Base-by-base conservation (phyloP, 495 filamentous ascomycete species). In the Podospora pseudoanserina region DNA sequence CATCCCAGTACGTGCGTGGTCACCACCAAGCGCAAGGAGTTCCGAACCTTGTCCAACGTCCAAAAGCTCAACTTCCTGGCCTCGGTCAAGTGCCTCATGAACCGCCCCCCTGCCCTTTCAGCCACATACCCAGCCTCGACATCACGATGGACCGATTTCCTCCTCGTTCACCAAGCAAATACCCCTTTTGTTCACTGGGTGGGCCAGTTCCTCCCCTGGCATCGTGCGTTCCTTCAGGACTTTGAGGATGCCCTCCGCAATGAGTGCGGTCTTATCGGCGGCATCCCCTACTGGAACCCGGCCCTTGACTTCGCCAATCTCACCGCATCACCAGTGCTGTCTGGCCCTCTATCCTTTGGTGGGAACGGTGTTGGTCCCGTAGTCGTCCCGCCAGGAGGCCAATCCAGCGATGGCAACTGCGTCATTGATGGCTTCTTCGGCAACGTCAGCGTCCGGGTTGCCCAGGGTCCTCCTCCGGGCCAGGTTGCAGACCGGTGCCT, bases 331-430 rank as follows among this genome's bases (percentile, higher is more conserved):
- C 65, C 65, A n/a, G 4, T 66, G 30, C 59, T 66, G 27, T 30
- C 27, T 27, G 65, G 65, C 30, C 26, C 62, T 28, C 27, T 44
- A n/a, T 66, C 65, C 53, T 44, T 66, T 39, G 65, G 65, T 28
- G 65, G 55, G 20, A 60, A 66, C 65, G 65, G 65, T 6, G 65
- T 57, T n/a, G 23, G 30, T 27, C n/a, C 28, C 55, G 39, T 49
- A 13, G 11, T 39, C 9, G 71, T 85, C 3, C 79, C 82, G 0
- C 65, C 81, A 0, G 86, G 82, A n/a, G 60, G 23, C 11, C 23
- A n/a, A 19, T 58, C 55, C 18, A 80, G 71, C 2, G 89, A 88
- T 23, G 88, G 88, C n/a, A 89, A 89, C 5, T 91, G 88, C 67
- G 80, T 91, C 3, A 79, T 76, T 1, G 79, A 76, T 53, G 89